Base-by-base conservation (phyloP, 2,329 filamentous ascomycete species). In the Bertia moriformis region DNA sequence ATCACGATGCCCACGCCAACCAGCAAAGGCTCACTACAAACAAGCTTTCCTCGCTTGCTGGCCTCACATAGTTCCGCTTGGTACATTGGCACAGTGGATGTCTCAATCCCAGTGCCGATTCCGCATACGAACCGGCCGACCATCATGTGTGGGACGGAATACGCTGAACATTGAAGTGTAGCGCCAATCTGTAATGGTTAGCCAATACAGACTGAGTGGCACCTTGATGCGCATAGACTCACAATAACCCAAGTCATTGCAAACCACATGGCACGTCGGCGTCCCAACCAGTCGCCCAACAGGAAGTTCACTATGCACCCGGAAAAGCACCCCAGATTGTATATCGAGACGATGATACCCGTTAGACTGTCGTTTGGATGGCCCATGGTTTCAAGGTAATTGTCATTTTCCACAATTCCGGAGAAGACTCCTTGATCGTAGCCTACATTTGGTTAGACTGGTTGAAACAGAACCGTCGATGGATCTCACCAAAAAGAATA, bases 371-470 rank as follows among this genome's bases (percentile, higher is more conserved):
- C 53, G 13, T 48, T 48, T 2, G 61, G 60, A 41, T 61, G 43
- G 18, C 54, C 42, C 24, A 66, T 61, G 2, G 57, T 51, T 3
- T 50, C 41, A 3, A 67, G 51, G 45, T 61, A 69, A 38, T 68
- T 56, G 13, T 59, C 46, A 24, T 62, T 65, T 7, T 62, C 57
- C 7, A 69, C 52, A 14, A 69, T 63, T 10, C 63, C 63, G 2
- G 61, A 58, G 43, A 67, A 66, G 0, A 66, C 62, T 32, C 63
- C 64, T 45, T 68, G 65, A 19, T 68, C 66, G 35, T 68, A 68
- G 2, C 63, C 64, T 42, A 58, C 40, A 44, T 40, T 45, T 45
- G 24, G 43, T 14, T 15, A 4, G n/a, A 3, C 14, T 14, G 4
- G 24, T 3, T 24, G 14, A 30, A 22, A 15, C 19, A n/a, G 18